A percentile compares a stretch with the other conserved stretches of the same genome.
phyloP scores from a whole-genome alignment of 139 green algal genomes.

The Picochlorum costavermella region DNA sequence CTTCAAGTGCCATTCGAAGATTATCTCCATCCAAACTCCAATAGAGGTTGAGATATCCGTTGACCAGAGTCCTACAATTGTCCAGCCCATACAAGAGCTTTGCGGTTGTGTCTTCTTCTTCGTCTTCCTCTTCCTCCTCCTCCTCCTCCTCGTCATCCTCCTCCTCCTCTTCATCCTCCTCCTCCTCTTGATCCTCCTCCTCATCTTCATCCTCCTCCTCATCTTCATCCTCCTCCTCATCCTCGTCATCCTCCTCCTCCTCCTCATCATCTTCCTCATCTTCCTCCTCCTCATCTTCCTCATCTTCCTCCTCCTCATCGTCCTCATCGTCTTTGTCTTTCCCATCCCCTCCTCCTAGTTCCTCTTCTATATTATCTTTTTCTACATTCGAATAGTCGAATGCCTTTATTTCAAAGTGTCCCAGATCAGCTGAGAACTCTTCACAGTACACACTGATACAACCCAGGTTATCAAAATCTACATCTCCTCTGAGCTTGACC shows the following conservation, averaged over 20 bases:
- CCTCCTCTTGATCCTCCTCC: neutral
- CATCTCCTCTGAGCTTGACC: neutral
- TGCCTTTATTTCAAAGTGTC: neutral
- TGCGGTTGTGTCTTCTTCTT: neutral
- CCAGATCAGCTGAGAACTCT: conserved; percentile 2
- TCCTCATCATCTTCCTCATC: neutral
- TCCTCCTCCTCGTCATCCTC: neutral
- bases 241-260: neutral
- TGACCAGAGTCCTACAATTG: conserved; percentile 15
- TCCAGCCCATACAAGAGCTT: neutral
- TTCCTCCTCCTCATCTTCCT: neutral
- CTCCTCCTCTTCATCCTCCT: neutral
- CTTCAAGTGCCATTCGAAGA: conserved; percentile 12
- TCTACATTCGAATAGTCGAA: neutral
- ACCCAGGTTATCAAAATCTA: neutral
- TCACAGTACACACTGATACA: conserved; percentile 2
- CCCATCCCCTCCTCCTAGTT: neutral
- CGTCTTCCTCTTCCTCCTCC: neutral
- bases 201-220: neutral
- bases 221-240: neutral
- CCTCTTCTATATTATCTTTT: neutral
- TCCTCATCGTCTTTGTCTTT: neutral
- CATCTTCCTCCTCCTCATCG: neutral
- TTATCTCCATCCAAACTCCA: conserved; percentile 7
- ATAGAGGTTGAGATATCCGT: conserved; percentile 16